phyloP scores from a whole-genome alignment of 805 yeast genomes.

The Maudiozyma saulgeensis region DNA sequence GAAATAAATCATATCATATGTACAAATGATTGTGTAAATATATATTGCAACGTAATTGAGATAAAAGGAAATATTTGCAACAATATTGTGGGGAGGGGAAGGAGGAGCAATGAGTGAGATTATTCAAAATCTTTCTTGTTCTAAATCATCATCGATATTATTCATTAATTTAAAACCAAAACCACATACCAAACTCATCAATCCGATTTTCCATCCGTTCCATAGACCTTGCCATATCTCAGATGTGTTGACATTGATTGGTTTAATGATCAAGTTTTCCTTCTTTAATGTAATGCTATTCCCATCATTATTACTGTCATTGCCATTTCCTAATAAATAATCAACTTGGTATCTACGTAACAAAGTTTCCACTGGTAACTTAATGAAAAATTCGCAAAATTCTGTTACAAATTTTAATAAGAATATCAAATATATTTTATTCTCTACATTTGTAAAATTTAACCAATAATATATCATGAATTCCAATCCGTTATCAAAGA shows the following conservation, averaged over 20 bases:
- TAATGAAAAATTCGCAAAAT: slow-evolving; percentile 58
- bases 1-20: no score
- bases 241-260: slow-evolving; percentile 3
- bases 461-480: slow-evolving; percentile 6
- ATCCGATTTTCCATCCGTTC: slow-evolving; percentile 89
- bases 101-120: slow-evolving; percentile 1
- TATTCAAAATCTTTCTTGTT: slow-evolving; percentile 35
- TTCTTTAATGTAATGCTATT: no score
- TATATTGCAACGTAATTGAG: neutral
- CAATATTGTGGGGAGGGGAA: no score
- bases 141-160: slow-evolving; percentile 36
- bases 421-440: slow-evolving; percentile 2
- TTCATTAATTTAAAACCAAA: slow-evolving; percentile 66
- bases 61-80: no score
- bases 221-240: slow-evolving; percentile 36
- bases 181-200: slow-evolving; percentile 66
- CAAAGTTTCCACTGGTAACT: slow-evolving; percentile 80
- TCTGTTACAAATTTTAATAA: slow-evolving; percentile 51
- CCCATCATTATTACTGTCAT: no score
- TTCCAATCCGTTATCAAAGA: slow-evolving; percentile 7
- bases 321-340: slow-evolving; percentile 34
- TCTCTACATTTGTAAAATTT: slow-evolving; percentile 2
- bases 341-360: slow-evolving; percentile 75
- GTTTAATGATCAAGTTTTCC: slow-evolving; percentile 4
- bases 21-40: neutral